A percentile compares a stretch with the other conserved stretches of the same genome.
These are phyloP conservation scores for Silene vulgaris DNA, from an alignment of 179 eudicot species.

Conservation along the genomic window DNA sequence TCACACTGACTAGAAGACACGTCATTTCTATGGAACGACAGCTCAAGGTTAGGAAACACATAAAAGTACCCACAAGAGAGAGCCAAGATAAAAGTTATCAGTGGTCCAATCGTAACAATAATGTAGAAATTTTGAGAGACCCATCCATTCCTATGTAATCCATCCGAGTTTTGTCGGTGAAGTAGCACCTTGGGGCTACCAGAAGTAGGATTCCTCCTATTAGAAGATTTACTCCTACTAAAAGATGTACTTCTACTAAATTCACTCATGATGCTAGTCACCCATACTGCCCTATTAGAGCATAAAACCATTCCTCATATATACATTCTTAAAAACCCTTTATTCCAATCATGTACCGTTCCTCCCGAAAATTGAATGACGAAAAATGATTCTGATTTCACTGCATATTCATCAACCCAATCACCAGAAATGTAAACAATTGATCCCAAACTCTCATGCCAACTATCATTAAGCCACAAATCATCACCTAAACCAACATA, in stretches of 20 bases:
- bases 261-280: constrained; percentile 26
- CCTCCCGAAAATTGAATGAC: background rate
- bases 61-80: constrained; percentile 43
- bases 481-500: constrained; percentile 20
- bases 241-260: constrained; percentile 27
- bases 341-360: constrained; percentile 18
- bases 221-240: constrained; percentile 28
- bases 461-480: constrained; percentile 15
- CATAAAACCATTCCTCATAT: constrained; percentile 15
- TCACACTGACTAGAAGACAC: constrained; percentile 24
- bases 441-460: constrained; percentile 13
- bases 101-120: constrained; percentile 35
- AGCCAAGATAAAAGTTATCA: constrained; percentile 43
- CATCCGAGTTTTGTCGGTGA: constrained; percentile 22
- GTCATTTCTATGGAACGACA: constrained; percentile 31
- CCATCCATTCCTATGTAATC: constrained; percentile 28
- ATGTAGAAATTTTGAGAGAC: constrained; percentile 27
- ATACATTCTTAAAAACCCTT: constrained; percentile 10
- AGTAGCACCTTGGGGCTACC: constrained; percentile 25
- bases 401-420: constrained; percentile 1
- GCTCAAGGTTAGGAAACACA: constrained; percentile 39
- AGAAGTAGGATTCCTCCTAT: constrained; percentile 24
- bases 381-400: background rate
- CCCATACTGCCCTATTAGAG: constrained; percentile 19
- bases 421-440: background rate